Conservation (phyloP, 2,329 filamentous ascomycete genomes). For the Lachnum nothofagi region DNA sequence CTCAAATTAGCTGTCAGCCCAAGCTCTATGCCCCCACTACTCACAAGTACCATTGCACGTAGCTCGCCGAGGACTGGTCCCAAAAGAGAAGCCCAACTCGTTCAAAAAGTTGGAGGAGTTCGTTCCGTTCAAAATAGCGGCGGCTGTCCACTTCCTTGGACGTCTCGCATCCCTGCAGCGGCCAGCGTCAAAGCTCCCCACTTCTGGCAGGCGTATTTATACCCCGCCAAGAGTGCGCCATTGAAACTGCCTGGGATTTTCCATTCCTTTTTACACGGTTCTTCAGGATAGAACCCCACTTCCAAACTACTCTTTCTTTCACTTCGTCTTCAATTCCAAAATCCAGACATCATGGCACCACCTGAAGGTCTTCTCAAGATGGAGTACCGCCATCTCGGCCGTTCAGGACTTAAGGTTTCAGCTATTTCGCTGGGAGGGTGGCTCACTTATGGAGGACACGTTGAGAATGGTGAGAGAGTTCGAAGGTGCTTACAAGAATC, state of each 20-base stretch:
- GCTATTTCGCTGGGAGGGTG: slow-evolving; percentile 66
- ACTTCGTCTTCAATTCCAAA: slow-evolving; percentile 1
- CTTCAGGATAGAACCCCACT: too few relatives aligned
- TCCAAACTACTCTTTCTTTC: too few relatives aligned
- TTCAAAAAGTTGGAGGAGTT: too few relatives aligned
- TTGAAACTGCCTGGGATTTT: not conserved
- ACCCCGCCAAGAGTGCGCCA: slow-evolving; percentile 11
- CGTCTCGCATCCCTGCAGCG: not conserved
- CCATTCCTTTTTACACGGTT: too few relatives aligned
- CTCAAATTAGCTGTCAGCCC: too few relatives aligned
- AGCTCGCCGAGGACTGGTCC: not conserved
- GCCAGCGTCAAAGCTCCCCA: not conserved
- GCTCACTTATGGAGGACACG: slow-evolving; percentile 71
- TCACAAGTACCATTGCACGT: too few relatives aligned
- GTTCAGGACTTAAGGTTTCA: slow-evolving; percentile 68
- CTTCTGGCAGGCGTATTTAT: not conserved
- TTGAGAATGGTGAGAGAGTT: slow-evolving; percentile 52
- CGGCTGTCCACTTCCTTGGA: too few relatives aligned
- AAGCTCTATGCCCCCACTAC: too few relatives aligned
- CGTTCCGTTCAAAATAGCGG: too few relatives aligned
- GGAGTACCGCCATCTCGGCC: slow-evolving; percentile 68
- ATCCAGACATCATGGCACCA: slow-evolving; percentile 22
- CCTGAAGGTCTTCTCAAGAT: slow-evolving; percentile 48
- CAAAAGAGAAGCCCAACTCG: too few relatives aligned
- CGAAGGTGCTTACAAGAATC: not conserved